These are phyloP conservation scores for Yamadazyma jaroonii DNA, from an alignment of 1,139 yeast species.

Conservation along the genomic window DNA sequence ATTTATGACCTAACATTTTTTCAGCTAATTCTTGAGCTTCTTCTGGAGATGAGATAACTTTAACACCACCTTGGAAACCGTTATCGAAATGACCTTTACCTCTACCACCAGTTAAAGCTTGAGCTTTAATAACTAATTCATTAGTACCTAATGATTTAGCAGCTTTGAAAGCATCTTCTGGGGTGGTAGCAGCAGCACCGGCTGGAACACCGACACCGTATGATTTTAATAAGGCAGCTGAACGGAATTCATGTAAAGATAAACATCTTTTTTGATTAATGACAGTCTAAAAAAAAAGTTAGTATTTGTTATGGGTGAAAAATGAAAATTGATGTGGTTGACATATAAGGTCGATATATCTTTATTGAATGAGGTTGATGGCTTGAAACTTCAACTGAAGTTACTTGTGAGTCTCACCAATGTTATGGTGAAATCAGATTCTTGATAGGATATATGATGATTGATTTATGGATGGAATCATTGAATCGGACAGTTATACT, in stretches of 20 bases:
- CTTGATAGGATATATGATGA: too few species aligned
- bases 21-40: conserved; percentile 85
- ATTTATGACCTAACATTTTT: conserved; percentile 88
- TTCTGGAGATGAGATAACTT: conserved; percentile 79
- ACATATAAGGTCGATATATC: not conserved
- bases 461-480: too few species aligned
- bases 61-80: conserved; percentile 96
- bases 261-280: conserved; percentile 57
- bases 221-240: conserved; percentile 77
- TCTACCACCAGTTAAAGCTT: conserved; percentile 98
- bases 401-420: too few species aligned
- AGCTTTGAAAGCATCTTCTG: conserved; percentile 80
- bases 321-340: too few species aligned
- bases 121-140: conserved; percentile 95
- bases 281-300: conserved; percentile 10
- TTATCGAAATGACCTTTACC: conserved; percentile 98
- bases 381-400: not conserved
- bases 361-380: not conserved
- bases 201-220: conserved; percentile 91
- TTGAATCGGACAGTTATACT: not conserved
- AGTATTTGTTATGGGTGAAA: conserved; percentile 4
- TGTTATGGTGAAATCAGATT: too few species aligned
- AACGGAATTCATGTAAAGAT: conserved; percentile 94
- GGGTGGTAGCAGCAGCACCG: conserved; percentile 88
- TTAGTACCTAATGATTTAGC: conserved; percentile 66